These are phyloP conservation scores for Diplodia sapinea DNA, from an alignment of 2,329 filamentous ascomycete genomes.

Conservation along the genomic window DNA sequence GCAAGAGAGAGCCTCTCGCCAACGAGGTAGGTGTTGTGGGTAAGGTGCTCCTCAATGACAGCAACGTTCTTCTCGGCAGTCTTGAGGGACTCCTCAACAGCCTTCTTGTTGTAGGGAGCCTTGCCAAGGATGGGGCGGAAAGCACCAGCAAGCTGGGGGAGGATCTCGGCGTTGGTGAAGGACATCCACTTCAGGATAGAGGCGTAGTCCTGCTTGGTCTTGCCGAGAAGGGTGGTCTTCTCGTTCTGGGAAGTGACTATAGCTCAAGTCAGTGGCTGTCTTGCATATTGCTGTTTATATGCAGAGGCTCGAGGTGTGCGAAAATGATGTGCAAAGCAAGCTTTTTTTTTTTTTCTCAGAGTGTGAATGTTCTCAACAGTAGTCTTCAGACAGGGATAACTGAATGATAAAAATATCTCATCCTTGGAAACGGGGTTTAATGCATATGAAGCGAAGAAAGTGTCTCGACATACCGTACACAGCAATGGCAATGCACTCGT, in stretches of 20 bases:
- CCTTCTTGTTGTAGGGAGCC: constrained; percentile 97
- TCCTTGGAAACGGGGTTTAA: constrained; percentile 61
- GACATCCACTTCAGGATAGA: constrained; percentile 99
- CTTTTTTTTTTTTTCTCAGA: constrained; percentile 63
- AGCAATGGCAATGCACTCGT: constrained; percentile 91
- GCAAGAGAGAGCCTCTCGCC: constrained; percentile 97
- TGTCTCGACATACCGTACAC: constrained; percentile 83
- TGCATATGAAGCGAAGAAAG: constrained; percentile 32
- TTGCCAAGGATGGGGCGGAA: constrained; percentile 84
- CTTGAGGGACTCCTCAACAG: constrained; percentile 79
- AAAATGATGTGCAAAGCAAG: constrained; percentile 30
- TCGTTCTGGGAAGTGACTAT: constrained; percentile 98
- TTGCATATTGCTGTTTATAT: constrained; percentile 29
- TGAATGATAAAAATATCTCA: constrained; percentile 68
- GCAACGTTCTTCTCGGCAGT: constrained; percentile 69
- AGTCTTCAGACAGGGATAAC: constrained; percentile 99
- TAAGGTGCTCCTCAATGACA: constrained; percentile 84
- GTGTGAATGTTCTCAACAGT: constrained; percentile 91
- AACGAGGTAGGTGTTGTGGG: constrained; percentile 94
- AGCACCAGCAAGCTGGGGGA: constrained; percentile 76
- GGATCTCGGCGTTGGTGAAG: constrained; percentile 88
- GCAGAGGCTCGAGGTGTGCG: constrained; percentile 33
- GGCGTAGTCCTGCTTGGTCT: constrained; percentile 99
- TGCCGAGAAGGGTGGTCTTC: constrained; percentile 98
- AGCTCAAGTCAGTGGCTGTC: constrained; percentile 37